Base-by-base conservation (phyloP, 2,329 filamentous ascomycete species). In the Chaetomiaceae sp. region DNA sequence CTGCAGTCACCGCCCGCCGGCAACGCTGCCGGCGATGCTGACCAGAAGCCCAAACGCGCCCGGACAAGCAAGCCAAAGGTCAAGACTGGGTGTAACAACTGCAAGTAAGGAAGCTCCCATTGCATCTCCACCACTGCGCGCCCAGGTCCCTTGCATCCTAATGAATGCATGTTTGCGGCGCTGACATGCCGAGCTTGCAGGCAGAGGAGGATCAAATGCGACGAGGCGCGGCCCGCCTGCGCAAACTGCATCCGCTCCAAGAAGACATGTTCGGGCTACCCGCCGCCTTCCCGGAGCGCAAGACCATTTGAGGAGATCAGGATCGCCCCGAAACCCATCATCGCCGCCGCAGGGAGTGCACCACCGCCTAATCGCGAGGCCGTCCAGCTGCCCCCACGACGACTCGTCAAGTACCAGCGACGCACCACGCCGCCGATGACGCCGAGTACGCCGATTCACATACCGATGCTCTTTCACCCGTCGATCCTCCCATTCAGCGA, bases 31-130 rank as follows among this genome's bases (percentile, higher is more conserved):
- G 60, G 56, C 43, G 60, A 64, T 40, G 58, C 58, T 27, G 53
- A 58, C 27, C 62, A 61, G 42, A 66, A 63, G 38, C 63, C 63
- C 31, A 78, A 73, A 61, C 71, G 76, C 46, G 69, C 69, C 13
- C 71, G 78, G 48, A 75, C 70, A 23, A 82, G 78, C 63, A 77
- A 73, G 57, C 77, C 78, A 13, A 84, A 85, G 63, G 81, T 83
- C 56, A 84, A 83, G 69, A 85, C 81, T 1, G 82, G 82, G 35
- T 85, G 82, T 66, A 74, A 73, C 60, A 83, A 80, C 65, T 86
- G 82, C 82, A 85, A 85, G 82, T 85, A 72, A 65, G 81, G 73
- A 48, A 31, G 42, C 33, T 45, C 42, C 30, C 38, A 13, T 46
- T 23, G 49, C 44, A 50, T 30, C 48, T 21, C 44, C 25, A 35